Evolutionary conservation across 1,284 basidiomycete genomes (phyloP).

Genomic region (Hypsizygus ulmarius): DNA sequence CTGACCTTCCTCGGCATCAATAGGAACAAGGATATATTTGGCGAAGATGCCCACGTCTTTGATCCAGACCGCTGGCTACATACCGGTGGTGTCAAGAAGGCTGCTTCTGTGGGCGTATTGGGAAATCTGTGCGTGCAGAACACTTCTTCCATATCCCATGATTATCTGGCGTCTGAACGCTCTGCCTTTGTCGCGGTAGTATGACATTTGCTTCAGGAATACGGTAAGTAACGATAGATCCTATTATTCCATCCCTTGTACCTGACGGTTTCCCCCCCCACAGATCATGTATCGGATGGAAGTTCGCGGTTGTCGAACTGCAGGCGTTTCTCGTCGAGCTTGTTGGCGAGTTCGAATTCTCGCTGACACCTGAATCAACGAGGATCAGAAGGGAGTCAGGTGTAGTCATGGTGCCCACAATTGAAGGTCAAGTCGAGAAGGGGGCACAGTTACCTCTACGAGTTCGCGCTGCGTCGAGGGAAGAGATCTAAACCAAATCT

Average conservation of each 20-base stretch:
- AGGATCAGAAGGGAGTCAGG: conserved; percentile 39
- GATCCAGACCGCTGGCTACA: conserved; percentile 51
- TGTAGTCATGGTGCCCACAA: conserved; percentile 44
- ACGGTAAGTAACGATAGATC: conserved; percentile 22
- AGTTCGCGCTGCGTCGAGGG: conserved; percentile 39
- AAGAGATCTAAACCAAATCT: conserved; percentile 13
- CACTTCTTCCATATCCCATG: neutral
- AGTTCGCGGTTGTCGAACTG: conserved; percentile 51
- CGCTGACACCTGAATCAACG: conserved; percentile 35
- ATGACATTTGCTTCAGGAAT: conserved; percentile 45
- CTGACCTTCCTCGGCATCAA: conserved; percentile 5
- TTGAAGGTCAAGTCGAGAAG: conserved; percentile 43
- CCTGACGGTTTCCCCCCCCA: neutral
- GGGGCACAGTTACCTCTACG: conserved; percentile 49
- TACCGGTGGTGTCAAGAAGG: conserved; percentile 31
- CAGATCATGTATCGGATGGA: conserved; percentile 47
- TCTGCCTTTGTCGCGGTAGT: conserved; percentile 24
- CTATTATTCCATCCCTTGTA: neutral
- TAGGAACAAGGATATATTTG: conserved; percentile 47
- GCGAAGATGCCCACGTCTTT: conserved; percentile 47
- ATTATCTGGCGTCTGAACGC: neutral
- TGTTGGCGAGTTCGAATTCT: conserved; percentile 47
- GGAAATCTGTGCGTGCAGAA: conserved; percentile 45
- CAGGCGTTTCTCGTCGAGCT: conserved; percentile 50
- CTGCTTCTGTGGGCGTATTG: conserved; percentile 43